phyloP scores from a whole-genome alignment of 495 filamentous ascomycete genomes.

The Glonium stellatum region DNA sequence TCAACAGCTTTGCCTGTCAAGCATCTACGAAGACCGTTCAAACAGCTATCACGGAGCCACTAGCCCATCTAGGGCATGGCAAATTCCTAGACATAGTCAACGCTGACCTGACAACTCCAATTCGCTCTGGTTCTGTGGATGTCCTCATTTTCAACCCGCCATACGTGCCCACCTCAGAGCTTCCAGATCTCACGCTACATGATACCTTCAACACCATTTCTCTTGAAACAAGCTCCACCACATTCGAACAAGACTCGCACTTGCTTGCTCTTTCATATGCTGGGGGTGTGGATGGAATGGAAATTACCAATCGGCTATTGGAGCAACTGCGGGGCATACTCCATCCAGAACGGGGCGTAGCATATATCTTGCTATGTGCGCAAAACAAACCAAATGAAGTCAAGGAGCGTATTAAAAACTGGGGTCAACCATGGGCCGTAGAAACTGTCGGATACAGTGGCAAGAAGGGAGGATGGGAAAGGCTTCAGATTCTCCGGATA shows the following conservation, averaged over 20 bases:
- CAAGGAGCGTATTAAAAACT: constrained; percentile 52
- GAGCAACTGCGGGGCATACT: constrained; percentile 57
- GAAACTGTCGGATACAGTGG: constrained; percentile 81
- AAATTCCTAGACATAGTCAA: constrained; percentile 55
- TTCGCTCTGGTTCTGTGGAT: constrained; percentile 57
- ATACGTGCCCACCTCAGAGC: constrained; percentile 77
- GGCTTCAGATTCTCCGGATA: constrained; percentile 71
- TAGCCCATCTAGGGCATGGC: background rate
- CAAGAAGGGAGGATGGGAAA: constrained; percentile 86
- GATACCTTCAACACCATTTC: constrained; percentile 27
- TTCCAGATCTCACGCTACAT: constrained; percentile 47
- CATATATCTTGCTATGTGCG: constrained; percentile 81
- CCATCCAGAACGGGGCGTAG: constrained; percentile 58
- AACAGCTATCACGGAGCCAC: constrained; percentile 41
- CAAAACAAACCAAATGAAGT: constrained; percentile 78
- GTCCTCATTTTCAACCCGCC: constrained; percentile 94
- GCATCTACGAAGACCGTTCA: constrained; percentile 58
- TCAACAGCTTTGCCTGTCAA: constrained; percentile 72
- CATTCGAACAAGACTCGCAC: constrained; percentile 66
- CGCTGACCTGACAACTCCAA: constrained; percentile 55
- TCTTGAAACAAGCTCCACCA: constrained; percentile 29
- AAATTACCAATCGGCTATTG: constrained; percentile 74
- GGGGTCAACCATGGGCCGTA: constrained; percentile 57
- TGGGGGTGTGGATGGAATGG: constrained; percentile 86
- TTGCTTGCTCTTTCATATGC: constrained; percentile 83